Evolutionary conservation across 208 protist species (phyloP).

Genomic region (Willaertia magna): DNA sequence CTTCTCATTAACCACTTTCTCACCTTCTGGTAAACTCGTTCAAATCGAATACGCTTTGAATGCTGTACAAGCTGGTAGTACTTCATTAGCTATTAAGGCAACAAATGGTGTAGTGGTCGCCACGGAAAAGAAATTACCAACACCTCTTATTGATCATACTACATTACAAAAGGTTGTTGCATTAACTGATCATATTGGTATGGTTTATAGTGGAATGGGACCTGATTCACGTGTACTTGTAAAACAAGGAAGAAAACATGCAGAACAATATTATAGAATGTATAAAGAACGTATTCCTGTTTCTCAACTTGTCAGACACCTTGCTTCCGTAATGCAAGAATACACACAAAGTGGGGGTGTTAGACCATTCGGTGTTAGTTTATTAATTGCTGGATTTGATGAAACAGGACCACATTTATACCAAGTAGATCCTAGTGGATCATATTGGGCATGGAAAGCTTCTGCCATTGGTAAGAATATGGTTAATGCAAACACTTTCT

Average conservation of each 20-base stretch:
- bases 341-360: constrained; percentile 97
- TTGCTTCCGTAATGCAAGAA: constrained; percentile 96
- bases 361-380: constrained; percentile 97
- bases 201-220: constrained; percentile 96
- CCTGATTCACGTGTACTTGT: constrained; percentile 94
- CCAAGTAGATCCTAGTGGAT: constrained; percentile 96
- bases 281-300: constrained; percentile 90
- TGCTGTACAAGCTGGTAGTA: constrained; percentile 59
- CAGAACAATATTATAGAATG: constrained; percentile 76
- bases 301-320: constrained; percentile 79
- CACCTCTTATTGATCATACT: constrained; percentile 79
- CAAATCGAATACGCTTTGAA: constrained; percentile 99
- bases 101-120: constrained; percentile 97
- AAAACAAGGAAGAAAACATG: constrained; percentile 80
- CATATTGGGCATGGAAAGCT: constrained; percentile 99
- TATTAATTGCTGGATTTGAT: constrained; percentile 94
- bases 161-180: constrained; percentile 84
- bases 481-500: constrained; percentile 89
- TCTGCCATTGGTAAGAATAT: constrained; percentile 96
- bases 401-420: constrained; percentile 87
- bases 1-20: constrained; percentile 99
- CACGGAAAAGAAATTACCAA: constrained; percentile 95
- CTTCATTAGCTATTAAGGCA: constrained; percentile 76
- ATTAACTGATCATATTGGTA: constrained; percentile 80
- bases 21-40: constrained; percentile 96